A percentile compares a stretch with the other conserved stretches of the same genome.
phyloP scores from a whole-genome alignment of 495 filamentous ascomycete genomes.

The Penicillium mononematosum region DNA sequence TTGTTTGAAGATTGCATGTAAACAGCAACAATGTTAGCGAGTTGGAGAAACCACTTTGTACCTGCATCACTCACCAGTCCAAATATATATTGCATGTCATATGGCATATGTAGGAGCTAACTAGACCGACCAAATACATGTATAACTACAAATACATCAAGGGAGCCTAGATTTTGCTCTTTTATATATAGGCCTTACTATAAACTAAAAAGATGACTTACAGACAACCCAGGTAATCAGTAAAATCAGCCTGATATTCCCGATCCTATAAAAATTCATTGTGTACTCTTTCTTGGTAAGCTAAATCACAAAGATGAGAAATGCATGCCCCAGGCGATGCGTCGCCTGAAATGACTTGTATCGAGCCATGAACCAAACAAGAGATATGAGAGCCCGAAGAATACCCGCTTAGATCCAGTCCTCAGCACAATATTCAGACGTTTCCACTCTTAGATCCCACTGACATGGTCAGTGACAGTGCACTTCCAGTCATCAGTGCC shows the following conservation, averaged over 20 bases:
- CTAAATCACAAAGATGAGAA: neutral
- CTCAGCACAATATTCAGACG: neutral
- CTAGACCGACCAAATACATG: neutral
- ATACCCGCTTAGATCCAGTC: neutral
- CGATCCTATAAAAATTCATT: no score
- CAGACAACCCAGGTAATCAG: no score
- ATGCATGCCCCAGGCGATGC: neutral
- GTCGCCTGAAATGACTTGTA: neutral
- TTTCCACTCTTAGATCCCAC: neutral
- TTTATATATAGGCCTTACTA: no score
- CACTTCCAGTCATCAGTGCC: neutral
- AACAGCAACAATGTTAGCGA: neutral
- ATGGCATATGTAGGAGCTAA: neutral
- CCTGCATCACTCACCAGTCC: neutral
- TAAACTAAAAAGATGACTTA: no score
- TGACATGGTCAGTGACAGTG: neutral
- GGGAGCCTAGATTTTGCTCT: no score
- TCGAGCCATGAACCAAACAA: neutral
- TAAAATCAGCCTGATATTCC: no score
- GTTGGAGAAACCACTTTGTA: neutral
- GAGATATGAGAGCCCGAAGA: neutral
- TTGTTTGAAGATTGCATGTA: conserved; percentile 9
- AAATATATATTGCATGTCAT: neutral
- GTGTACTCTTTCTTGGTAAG: neutral
- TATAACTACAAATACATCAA: neutral